A percentile compares a stretch with the other conserved stretches of the same genome.
Conservation (phyloP, 148 eudicot genomes). For the Rhododendron ovatum region DNA sequence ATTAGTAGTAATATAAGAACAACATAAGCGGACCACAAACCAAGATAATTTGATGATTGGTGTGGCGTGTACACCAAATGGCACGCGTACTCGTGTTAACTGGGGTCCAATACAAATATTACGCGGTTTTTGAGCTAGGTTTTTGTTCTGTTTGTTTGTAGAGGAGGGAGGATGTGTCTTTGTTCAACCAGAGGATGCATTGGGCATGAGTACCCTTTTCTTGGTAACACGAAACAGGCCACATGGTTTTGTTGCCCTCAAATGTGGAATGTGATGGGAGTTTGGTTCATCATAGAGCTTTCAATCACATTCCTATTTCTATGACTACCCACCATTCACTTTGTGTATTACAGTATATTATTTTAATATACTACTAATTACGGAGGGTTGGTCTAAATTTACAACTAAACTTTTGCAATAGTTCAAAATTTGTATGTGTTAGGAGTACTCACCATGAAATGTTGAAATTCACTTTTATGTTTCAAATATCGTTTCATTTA, state of each 20-base stretch:
- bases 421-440: too few relatives aligned
- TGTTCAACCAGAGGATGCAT: background rate
- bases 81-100: background rate
- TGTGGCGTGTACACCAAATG: background rate
- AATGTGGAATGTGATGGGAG: background rate
- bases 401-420: too few relatives aligned
- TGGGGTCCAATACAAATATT: background rate
- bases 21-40: background rate
- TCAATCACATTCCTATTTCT: background rate
- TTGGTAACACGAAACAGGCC: background rate
- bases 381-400: background rate
- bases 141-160: background rate
- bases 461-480: background rate
- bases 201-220: background rate
- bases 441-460: too few relatives aligned
- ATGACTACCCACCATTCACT: background rate
- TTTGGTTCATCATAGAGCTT: background rate
- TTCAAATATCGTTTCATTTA: background rate
- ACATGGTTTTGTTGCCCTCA: slow-evolving; percentile 6
- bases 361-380: too few relatives aligned
- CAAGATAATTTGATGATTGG: background rate
- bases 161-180: too few relatives aligned
- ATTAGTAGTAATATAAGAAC: too few relatives aligned
- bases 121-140: background rate
- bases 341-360: too few relatives aligned